Base-by-base conservation (phyloP, 257 asterid genomes). In the Handroanthus guayacan region DNA sequence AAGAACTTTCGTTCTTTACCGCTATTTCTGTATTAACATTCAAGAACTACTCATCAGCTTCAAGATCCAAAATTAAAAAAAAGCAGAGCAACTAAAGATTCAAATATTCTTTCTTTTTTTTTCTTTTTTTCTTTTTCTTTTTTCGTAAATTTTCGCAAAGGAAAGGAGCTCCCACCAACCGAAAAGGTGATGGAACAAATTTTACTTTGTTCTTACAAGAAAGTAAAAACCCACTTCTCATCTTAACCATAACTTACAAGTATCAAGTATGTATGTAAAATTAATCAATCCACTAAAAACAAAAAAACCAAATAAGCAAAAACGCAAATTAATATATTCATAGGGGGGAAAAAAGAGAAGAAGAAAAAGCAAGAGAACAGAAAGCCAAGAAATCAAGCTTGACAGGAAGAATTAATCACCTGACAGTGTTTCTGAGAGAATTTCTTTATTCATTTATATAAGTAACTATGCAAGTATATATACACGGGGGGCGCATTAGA, bases 51-150 rank as follows among this genome's bases (percentile, higher is more conserved):
- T 47, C 83, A 86, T 76, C 82, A 79, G 73, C 74, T 67, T 14
- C 83, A 75, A 84, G 91, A 91, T 87, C 87, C 90, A 76, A 78
- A 58, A 58, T 72, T 84, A 68, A 80, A 31, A 84, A 71, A 68
- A 75, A 45, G 34, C 25, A 78, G 20, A 56, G 80, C 16, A 62
- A 17, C 6, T 2, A 31, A 72, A 73, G 36, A 76, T n/a, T 8
- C 44, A 73, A 72, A 57, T 64, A 79, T 45, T 6, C 67, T 45
- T 20, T 8, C 62, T 20, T n/a, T 47, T 66, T 67, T 63, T 3
- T 45, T 41, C 4, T 41, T 41, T 41, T 1, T 41, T 8, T n/a
- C n/a, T n/a, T 41, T 41, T 41, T 4, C 4, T 41, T 41, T 41
- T 41, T 6, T 13, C 71, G 38, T 13, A 50, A 61, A 81, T 14